Percentiles rank a stretch among this genome's conserved stretches.
phyloP scores from a whole-genome alignment of 2,329 filamentous ascomycete genomes.

The Sarocladiaceae sp. region DNA sequence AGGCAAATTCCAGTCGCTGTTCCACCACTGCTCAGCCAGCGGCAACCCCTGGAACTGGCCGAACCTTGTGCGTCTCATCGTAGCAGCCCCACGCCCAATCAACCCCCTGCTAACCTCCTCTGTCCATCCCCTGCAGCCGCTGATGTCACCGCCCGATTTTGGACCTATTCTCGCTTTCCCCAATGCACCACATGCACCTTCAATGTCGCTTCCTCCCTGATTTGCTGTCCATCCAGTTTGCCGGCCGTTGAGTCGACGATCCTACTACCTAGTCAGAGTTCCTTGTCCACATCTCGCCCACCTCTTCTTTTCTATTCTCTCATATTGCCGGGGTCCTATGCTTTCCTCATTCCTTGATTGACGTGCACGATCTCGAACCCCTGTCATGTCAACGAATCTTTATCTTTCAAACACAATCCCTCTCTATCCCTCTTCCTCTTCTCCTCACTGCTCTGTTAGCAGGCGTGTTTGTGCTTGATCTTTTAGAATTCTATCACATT shows the following conservation, averaged over 20 bases:
- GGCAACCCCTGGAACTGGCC: slow-evolving; percentile 5
- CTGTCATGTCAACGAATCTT: neutral
- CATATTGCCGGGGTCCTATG: too few relatives aligned
- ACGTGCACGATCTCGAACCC: neutral
- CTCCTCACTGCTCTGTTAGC: neutral
- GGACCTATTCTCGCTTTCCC: neutral
- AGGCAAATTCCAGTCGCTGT: neutral
- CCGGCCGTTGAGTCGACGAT: too few relatives aligned
- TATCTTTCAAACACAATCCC: neutral
- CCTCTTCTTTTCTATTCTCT: too few relatives aligned
- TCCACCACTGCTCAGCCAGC: neutral
- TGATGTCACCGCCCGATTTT: slow-evolving; percentile 8
- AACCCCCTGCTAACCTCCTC: neutral
- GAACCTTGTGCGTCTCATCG: neutral
- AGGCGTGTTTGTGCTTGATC: neutral
- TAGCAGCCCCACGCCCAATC: slow-evolving; percentile 4
- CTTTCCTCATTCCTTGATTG: slow-evolving; percentile 9
- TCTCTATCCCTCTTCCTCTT: neutral
- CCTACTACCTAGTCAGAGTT: too few relatives aligned
- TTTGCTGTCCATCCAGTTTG: too few relatives aligned
- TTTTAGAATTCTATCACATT: neutral
- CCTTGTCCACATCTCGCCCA: too few relatives aligned
- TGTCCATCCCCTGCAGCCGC: slow-evolving; percentile 3
- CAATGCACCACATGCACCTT: too few relatives aligned
- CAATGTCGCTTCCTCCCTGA: neutral